phyloP scores from a whole-genome alignment of 2,329 filamentous ascomycete species.

The Exophiala oligosperma region DNA sequence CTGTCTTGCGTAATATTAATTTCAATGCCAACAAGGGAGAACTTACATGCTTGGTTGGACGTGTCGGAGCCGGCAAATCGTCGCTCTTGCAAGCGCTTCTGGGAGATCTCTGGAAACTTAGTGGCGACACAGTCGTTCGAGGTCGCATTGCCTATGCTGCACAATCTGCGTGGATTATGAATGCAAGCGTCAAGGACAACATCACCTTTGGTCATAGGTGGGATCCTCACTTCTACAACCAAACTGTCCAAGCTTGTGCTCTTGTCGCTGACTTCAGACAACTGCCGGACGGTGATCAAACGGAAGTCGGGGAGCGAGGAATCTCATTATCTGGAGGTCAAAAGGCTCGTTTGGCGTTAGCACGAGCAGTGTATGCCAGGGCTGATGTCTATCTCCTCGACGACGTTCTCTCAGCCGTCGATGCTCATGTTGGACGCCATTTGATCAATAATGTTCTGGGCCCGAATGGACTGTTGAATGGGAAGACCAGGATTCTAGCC shows the following conservation, averaged over 20 bases:
- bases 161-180: conserved; percentile 95
- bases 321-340: conserved; percentile 96
- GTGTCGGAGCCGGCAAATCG: conserved; percentile 94
- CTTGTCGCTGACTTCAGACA: conserved; percentile 86
- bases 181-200: conserved; percentile 94
- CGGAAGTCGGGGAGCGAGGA: conserved; percentile 92
- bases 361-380: conserved; percentile 90
- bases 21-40: conserved; percentile 91
- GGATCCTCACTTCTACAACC: conserved; percentile 91
- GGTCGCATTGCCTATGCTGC: conserved; percentile 88
- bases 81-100: conserved; percentile 86
- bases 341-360: conserved; percentile 88
- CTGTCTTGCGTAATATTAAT: conserved; percentile 77
- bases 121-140: conserved; percentile 78
- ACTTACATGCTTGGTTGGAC: conserved; percentile 86
- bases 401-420: conserved; percentile 93
- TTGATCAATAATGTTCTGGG: conserved; percentile 94
- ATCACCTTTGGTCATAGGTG: conserved; percentile 95
- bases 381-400: conserved; percentile 96
- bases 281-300: conserved; percentile 93
- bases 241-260: conserved; percentile 88
- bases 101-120: conserved; percentile 87
- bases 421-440: conserved; percentile 93
- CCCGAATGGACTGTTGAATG: conserved; percentile 73
- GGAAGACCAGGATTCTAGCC: conserved; percentile 88